Conservation (phyloP, 192 early-diverging fungal genomes). For the Rhizophagus clarus region DNA sequence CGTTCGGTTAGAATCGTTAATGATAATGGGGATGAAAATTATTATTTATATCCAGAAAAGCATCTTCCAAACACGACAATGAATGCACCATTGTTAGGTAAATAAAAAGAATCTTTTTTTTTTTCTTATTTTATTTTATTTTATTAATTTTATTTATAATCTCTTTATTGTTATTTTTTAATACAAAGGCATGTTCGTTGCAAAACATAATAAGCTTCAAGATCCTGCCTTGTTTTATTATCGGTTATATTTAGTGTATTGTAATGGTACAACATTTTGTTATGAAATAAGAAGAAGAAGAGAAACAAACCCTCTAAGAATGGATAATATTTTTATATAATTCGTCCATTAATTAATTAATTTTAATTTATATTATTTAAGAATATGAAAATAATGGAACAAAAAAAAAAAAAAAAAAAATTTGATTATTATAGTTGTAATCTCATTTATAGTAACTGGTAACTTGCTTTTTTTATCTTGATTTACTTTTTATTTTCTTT, state of each 20-base stretch:
- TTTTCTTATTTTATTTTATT: too few relatives aligned
- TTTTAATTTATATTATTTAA: too few relatives aligned
- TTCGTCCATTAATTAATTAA: too few relatives aligned
- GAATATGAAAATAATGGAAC: too few relatives aligned
- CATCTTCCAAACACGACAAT: not conserved
- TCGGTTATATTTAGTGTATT: conserved; percentile 16
- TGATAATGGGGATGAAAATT: not conserved
- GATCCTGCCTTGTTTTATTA: conserved; percentile 9
- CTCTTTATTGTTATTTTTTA: not conserved
- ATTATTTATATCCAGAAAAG: conserved; percentile 2
- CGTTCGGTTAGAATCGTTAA: not conserved
- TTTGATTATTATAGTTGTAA: too few relatives aligned
- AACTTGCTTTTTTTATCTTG: too few relatives aligned
- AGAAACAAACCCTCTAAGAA: conserved; percentile 5
- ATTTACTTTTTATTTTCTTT: too few relatives aligned
- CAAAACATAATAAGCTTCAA: conserved; percentile 1
- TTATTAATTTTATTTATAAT: too few relatives aligned
- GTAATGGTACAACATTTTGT: conserved; percentile 7
- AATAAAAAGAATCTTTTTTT: not conserved
- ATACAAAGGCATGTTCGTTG: conserved; percentile 21
- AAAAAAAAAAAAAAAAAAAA: too few relatives aligned
- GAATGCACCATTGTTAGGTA: conserved; percentile 17
- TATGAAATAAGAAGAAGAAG: conserved; percentile 16
- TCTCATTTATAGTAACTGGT: too few relatives aligned
- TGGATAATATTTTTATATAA: conserved; percentile 18